A percentile compares a stretch with the other conserved stretches of the same genome.
These are phyloP conservation scores for Sugiyamaella pinicola DNA, from an alignment of 1,139 yeast genomes.

Conservation along the genomic window DNA sequence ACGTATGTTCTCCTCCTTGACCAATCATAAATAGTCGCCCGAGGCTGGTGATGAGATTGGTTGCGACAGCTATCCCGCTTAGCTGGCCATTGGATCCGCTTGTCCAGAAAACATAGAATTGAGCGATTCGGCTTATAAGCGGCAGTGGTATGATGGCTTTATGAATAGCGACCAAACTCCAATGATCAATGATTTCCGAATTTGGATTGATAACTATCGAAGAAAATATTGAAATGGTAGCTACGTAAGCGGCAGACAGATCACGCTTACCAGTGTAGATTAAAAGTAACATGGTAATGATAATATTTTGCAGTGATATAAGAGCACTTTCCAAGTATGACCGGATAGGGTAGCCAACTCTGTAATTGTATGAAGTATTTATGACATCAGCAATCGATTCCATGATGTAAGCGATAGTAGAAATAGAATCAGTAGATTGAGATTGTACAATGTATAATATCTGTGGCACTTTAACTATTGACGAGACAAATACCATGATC, in stretches of 20 bases:
- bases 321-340: slow-evolving; percentile 50
- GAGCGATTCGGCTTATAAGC: slow-evolving; percentile 58
- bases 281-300: slow-evolving; percentile 43
- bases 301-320: slow-evolving; percentile 46
- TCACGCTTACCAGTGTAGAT: slow-evolving; percentile 32
- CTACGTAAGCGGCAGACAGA: slow-evolving; percentile 35
- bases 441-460: slow-evolving; percentile 40
- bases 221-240: slow-evolving; percentile 32
- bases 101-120: slow-evolving; percentile 51
- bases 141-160: slow-evolving; percentile 57
- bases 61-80: slow-evolving; percentile 56
- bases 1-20: slow-evolving; percentile 45
- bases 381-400: slow-evolving; percentile 47
- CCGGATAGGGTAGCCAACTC: slow-evolving; percentile 46
- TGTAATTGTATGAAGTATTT: slow-evolving; percentile 47
- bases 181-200: slow-evolving; percentile 32
- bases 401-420: slow-evolving; percentile 42
- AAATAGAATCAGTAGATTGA: slow-evolving; percentile 44
- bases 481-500: slow-evolving; percentile 43
- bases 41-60: slow-evolving; percentile 57
- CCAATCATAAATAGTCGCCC: slow-evolving; percentile 61
- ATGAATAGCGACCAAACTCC: slow-evolving; percentile 46
- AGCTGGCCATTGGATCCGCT: slow-evolving; percentile 58
- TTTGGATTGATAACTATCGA: slow-evolving; percentile 29
- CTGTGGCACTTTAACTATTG: slow-evolving; percentile 47